Evolutionary conservation across 176 grass and related monocot genomes (phyloP), one percentile per base, ranked within the genome.

Genomic region (Rhipidocladum racemiflorum): DNA sequence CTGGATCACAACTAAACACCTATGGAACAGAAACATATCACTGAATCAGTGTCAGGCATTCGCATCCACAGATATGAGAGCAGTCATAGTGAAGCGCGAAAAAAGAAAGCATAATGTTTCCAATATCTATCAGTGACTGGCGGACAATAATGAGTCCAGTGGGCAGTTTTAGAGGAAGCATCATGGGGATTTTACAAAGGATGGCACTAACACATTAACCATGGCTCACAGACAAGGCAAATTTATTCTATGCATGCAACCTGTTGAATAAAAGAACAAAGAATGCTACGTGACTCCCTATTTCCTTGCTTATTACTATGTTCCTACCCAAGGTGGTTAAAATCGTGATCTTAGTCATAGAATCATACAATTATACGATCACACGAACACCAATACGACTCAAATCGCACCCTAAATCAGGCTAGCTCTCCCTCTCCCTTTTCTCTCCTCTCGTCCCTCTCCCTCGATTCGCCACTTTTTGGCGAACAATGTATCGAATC

Each of bases 1-100:
- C 86, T 64, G 64, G 73, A 72, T 88, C 86, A 78, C 27, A 88
- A 56, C 79, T 70, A 40, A 64, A 54, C 32, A 88, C 86, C 86
- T 88, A 70, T 44, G 44, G 14, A 77, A 83, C 2, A 72, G 25
- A 88, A 77, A 64, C 5, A 70, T 34, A 32, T 62, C 54, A 77
- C 1, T 25, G 44, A 77, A 35, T 54, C 45, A 77, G 29, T 7
- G 15, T 49, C 46, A 49, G 46, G 15, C 29, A 50, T 20, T 45
- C 36, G 18, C 57, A 65, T 34, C 24, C 78, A 76, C 61, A 68
- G 21, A 35, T 81, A 59, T 68, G 10, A 75, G 50, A 73, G 29
- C 51, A 21, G 2, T 30, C 43, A 50, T 25, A 65, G 34, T 55
- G 34, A 54, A 82, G 18, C 54, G 42, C 72, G 53, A 81, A 69